Percentiles rank a stretch among this genome's conserved stretches.
Conservation (phyloP, 805 yeast genomes). For the Nakazawaea populi region DNA sequence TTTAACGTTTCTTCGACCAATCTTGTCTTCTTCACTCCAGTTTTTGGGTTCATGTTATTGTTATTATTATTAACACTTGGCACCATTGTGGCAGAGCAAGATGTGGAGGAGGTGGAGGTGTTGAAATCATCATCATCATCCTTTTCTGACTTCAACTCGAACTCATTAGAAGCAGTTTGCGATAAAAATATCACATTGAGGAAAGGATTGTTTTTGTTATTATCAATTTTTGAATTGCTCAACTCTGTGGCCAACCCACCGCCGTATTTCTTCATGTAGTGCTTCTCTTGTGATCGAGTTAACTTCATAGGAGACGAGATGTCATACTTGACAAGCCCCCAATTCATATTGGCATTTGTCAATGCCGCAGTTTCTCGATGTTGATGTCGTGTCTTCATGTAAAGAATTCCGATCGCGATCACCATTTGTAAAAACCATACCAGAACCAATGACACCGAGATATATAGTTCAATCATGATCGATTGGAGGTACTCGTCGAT, state of each 20-base stretch:
- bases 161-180: too few species aligned
- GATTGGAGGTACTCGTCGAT: constrained; percentile 28
- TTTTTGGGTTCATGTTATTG: background rate
- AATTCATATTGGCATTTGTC: constrained; percentile 7
- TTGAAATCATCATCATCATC: too few species aligned
- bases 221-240: background rate
- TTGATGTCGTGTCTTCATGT: background rate
- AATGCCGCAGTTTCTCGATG: background rate
- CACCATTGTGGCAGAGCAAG: too few species aligned
- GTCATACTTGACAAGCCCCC: background rate
- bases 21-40: background rate
- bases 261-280: background rate
- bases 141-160: too few species aligned
- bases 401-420: constrained; percentile 24
- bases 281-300: background rate
- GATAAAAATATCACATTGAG: too few species aligned
- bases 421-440: constrained; percentile 44
- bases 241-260: background rate
- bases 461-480: constrained; percentile 37
- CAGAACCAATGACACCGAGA: constrained; percentile 37
- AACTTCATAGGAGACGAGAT: background rate
- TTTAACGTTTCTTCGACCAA: constrained; percentile 2
- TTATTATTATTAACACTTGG: too few species aligned
- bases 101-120: too few species aligned
- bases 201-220: too few species aligned